Conservation (phyloP, 768 basidiomycete genomes). For the Obba rivulosa region DNA sequence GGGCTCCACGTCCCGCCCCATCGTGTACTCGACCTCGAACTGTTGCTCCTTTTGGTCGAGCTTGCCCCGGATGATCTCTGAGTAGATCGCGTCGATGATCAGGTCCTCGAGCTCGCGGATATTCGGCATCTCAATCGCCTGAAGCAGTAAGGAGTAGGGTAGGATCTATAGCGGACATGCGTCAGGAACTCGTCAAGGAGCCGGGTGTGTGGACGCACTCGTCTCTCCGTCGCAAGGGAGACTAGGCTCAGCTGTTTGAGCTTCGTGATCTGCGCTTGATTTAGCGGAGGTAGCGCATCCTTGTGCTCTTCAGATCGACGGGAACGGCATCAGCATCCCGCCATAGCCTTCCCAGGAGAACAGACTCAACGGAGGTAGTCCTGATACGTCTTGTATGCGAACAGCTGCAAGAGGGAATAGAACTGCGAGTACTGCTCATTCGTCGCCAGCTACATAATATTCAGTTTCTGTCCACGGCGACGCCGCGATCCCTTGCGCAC, state of each 20-base stretch:
- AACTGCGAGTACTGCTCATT: constrained; percentile 60
- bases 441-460: constrained; percentile 49
- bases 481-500: constrained; percentile 34
- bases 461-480: background rate
- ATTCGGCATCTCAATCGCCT: constrained; percentile 66
- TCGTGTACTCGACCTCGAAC: constrained; percentile 87
- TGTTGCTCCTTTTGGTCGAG: constrained; percentile 90
- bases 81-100: constrained; percentile 95
- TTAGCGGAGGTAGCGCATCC: constrained; percentile 60
- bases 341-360: background rate
- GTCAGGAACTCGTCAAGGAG: background rate
- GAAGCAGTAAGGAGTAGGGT: constrained; percentile 69
- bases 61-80: constrained; percentile 82
- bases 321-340: background rate
- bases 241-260: constrained; percentile 92
- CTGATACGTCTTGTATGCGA: constrained; percentile 83
- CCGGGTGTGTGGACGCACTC: constrained; percentile 46
- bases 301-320: constrained; percentile 48
- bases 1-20: constrained; percentile 88
- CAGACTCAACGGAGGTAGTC: constrained; percentile 61
- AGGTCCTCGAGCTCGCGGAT: constrained; percentile 93
- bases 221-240: constrained; percentile 67
- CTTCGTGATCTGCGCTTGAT: constrained; percentile 72
- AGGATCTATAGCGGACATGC: constrained; percentile 50
- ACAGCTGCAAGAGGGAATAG: constrained; percentile 70